Conservation (phyloP, 805 yeast genomes). For the Ogataea dorogensis region DNA sequence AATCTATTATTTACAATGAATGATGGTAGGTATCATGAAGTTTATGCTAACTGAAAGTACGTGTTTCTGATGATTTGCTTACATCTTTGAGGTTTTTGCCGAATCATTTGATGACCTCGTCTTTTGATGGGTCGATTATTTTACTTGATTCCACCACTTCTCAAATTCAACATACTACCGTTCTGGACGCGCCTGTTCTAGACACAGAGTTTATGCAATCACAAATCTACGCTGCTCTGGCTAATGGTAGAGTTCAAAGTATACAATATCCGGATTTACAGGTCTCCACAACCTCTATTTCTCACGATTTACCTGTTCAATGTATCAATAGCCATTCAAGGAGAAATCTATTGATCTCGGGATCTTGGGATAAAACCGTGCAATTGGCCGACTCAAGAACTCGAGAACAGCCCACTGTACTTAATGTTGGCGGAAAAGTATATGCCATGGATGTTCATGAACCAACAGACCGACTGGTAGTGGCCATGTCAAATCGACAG, state of each 20-base stretch:
- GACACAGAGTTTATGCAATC: conserved; percentile 11
- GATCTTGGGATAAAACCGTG: conserved; percentile 61
- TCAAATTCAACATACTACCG: conserved; percentile 1
- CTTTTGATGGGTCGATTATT: conserved; percentile 18
- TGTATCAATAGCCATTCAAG: conserved; percentile 28
- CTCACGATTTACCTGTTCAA: conserved; percentile 43
- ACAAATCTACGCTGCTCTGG: conserved; percentile 36
- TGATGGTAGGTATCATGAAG: too few relatives aligned
- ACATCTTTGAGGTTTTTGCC: conserved; percentile 9
- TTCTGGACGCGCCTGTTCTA: conserved; percentile 16
- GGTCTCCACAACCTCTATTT: conserved; percentile 5
- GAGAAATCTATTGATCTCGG: conserved; percentile 43
- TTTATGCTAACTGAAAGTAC: too few relatives aligned
- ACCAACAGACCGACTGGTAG: conserved; percentile 37
- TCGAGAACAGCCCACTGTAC: conserved; percentile 20
- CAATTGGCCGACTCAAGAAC: conserved; percentile 45
- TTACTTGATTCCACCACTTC: conserved; percentile 10
- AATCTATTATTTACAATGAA: too few relatives aligned
- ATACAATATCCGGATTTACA: conserved; percentile 28
- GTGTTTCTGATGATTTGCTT: conserved; percentile 4
- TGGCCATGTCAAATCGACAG: conserved; percentile 52
- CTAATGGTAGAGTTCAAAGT: conserved; percentile 53
- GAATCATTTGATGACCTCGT: conserved; percentile 7
- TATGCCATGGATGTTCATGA: conserved; percentile 55
- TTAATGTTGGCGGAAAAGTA: conserved; percentile 46